Base-by-base conservation (phyloP, 1,284 basidiomycete species). In the Puccinia horiana region DNA sequence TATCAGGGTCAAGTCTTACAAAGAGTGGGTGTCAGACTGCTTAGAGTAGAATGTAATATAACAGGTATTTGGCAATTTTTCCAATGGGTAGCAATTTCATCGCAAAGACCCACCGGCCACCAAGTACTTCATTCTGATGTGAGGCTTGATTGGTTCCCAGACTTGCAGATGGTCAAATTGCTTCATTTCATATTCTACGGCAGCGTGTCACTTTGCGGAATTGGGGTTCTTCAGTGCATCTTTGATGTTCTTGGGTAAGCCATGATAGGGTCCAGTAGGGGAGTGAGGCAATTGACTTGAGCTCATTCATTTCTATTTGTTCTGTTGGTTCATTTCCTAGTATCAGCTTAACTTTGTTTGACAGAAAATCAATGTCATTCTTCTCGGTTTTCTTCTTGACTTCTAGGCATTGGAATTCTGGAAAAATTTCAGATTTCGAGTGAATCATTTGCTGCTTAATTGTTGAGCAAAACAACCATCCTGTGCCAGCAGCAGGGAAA, bases 381-480 rank as follows among this genome's bases (percentile, higher is more conserved):
- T 49, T 49, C 4, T 44, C 14, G 12, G n/a, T 14, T 11, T 72
- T 32, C 16, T 23, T 44, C 42, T 47, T 44, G 44, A 44, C 23
- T 47, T 35, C 35, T 49, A 72, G n/a, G 4, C 6, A 4, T n/a
- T 72, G 16, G 16, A 47, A 72, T n/a, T 44, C 69, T 12, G 69
- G 42, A 29, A 72, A 72, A 20, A 72, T 29, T 14, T 26, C 65
- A 11, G 65, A 69, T 35, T 26, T 37, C 8, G 65, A 35, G 18
- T 69, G 65, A 12, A 69, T 37, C 26, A 69, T 26, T 35, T 37
- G 18, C 29, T 16, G 12, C 29, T 61, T 26, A 12, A 37, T 32
- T 20, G 54, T 32, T 35, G 20, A 20, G 26, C 54, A 77, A 32
- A 77, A 77, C 23, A 77, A 49, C 61, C 61, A 69, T n/a, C 76